Conservation (phyloP, 805 yeast genomes). For the Metschnikowia dekortorum region DNA sequence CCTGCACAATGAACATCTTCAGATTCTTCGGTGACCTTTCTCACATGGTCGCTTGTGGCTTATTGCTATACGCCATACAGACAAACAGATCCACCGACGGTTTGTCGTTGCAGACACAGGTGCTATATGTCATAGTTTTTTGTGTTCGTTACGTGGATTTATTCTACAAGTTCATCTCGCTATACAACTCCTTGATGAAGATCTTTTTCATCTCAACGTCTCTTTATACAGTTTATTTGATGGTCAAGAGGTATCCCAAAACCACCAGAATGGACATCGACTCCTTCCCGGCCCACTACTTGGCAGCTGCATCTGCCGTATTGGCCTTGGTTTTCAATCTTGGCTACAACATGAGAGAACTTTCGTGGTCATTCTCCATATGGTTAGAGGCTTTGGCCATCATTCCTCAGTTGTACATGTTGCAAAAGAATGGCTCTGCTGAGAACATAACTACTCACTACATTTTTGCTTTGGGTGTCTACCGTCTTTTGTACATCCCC, state of each 20-base stretch:
- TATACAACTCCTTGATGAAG: constrained; percentile 81
- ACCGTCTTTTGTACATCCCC: constrained; percentile 85
- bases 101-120: constrained; percentile 84
- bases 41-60: constrained; percentile 74
- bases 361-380: constrained; percentile 81
- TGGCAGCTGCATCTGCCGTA: constrained; percentile 59
- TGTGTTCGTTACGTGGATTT: constrained; percentile 69
- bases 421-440: constrained; percentile 86
- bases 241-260: constrained; percentile 57
- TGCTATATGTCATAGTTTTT: constrained; percentile 69
- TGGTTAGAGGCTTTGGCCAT: constrained; percentile 95
- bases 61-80: constrained; percentile 68
- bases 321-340: constrained; percentile 58
- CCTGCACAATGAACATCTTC: constrained; percentile 36
- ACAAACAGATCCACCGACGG: constrained; percentile 69
- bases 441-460: constrained; percentile 86
- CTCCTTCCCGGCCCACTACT: constrained; percentile 68
- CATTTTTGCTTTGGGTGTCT: constrained; percentile 87
- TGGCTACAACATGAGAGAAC: constrained; percentile 56
- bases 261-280: constrained; percentile 60
- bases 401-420: constrained; percentile 85
- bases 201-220: constrained; percentile 75
- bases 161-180: constrained; percentile 51
- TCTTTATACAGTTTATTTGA: constrained; percentile 65
- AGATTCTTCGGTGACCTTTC: constrained; percentile 65